Evolutionary conservation across 805 yeast species (phyloP).

Genomic region (Saccharomycopsis sp.): DNA sequence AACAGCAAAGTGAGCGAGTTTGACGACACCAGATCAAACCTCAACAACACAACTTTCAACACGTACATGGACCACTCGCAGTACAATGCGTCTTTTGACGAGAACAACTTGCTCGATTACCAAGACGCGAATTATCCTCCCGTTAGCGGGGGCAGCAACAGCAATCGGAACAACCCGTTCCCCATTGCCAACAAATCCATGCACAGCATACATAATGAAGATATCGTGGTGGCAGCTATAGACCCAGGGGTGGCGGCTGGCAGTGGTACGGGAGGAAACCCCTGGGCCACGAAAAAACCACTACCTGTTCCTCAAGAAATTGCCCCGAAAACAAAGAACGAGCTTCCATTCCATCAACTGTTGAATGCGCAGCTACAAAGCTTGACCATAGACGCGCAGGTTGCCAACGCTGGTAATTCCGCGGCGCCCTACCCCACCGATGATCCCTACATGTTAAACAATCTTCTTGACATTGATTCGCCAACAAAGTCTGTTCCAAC

Average conservation of each 20-base stretch:
- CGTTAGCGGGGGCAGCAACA: neutral
- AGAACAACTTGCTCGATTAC: conserved; percentile 8
- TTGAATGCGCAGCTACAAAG: conserved; percentile 1
- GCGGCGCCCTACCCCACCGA: no score
- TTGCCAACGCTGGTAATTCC: neutral
- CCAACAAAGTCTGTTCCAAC: conserved; percentile 6
- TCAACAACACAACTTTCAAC: neutral
- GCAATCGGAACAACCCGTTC: conserved; percentile 1
- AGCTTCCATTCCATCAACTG: neutral
- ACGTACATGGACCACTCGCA: neutral
- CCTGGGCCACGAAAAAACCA: no score
- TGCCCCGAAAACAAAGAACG: neutral
- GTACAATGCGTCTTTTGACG: neutral
- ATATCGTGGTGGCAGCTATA: no score
- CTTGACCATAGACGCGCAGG: neutral
- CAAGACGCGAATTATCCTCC: neutral
- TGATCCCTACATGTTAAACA: no score
- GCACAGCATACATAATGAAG: no score
- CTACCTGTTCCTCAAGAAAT: neutral
- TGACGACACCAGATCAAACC: no score
- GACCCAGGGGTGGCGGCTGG: no score
- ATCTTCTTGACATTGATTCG: neutral
- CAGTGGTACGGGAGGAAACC: no score
- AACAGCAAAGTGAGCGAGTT: neutral
- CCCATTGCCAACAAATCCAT: no score